phyloP scores from a whole-genome alignment of 2,329 filamentous ascomycete genomes.

The Colletotrichum paranaense region DNA sequence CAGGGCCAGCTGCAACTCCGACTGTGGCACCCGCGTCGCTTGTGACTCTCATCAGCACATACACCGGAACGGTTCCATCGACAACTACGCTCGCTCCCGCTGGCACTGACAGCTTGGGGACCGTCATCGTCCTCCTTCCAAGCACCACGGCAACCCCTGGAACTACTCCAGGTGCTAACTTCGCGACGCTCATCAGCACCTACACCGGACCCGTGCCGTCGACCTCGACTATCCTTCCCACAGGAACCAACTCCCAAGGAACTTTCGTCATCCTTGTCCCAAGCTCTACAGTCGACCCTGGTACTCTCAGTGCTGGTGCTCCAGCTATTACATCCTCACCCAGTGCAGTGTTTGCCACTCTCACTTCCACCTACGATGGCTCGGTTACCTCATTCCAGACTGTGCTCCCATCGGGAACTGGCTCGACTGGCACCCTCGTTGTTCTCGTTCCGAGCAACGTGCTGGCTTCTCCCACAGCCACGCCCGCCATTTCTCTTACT shows the following conservation, averaged over 20 bases:
- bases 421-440: conserved; percentile 18
- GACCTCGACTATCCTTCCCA: conserved; percentile 13
- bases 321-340: neutral
- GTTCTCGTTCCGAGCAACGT: conserved; percentile 24
- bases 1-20: neutral
- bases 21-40: neutral
- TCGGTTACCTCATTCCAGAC: conserved; percentile 19
- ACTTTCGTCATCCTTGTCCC: conserved; percentile 25
- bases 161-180: neutral
- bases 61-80: conserved; percentile 5
- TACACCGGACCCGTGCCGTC: conserved; percentile 4
- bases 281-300: neutral
- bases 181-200: conserved; percentile 19
- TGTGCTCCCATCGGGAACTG: conserved; percentile 7
- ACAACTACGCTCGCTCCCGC: conserved; percentile 21
- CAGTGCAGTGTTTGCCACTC: conserved; percentile 7
- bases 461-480: conserved; percentile 4
- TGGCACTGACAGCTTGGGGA: conserved; percentile 2
- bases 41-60: conserved; percentile 25
- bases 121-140: conserved; percentile 14
- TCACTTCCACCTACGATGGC: conserved; percentile 19
- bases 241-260: neutral
- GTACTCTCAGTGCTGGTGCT: neutral
- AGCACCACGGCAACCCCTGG: conserved; percentile 1
- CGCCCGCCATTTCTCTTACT: neutral